Percentiles rank a stretch among this genome's conserved stretches.
These are phyloP conservation scores for Talaromyces proteolyticus DNA, from an alignment of 495 filamentous ascomycete species.

Conservation along the genomic window DNA sequence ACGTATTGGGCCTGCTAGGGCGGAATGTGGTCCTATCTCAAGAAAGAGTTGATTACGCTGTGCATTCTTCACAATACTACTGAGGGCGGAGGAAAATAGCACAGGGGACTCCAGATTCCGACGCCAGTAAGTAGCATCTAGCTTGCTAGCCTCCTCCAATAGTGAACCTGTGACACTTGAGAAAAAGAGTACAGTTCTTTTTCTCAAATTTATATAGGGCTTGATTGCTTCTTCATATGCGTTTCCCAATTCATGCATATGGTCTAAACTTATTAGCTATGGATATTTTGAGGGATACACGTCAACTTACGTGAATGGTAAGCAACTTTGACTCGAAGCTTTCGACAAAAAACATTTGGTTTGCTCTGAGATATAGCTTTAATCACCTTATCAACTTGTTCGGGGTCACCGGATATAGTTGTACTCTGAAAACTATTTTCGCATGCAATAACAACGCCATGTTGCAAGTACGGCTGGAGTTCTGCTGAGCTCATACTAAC, in stretches of 20 bases:
- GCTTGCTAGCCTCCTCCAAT: not conserved
- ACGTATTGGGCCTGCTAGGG: conserved; percentile 51
- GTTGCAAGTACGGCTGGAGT: conserved; percentile 19
- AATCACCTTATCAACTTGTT: conserved; percentile 30
- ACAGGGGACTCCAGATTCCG: conserved; percentile 33
- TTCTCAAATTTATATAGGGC: not conserved
- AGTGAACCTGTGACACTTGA: conserved; percentile 23
- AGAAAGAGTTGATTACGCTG: conserved; percentile 23
- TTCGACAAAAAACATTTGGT: conserved; percentile 13
- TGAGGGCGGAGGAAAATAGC: conserved; percentile 17
- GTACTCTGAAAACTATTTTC: conserved; percentile 25
- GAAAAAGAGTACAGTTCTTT: conserved; percentile 14
- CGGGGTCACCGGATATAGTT: conserved; percentile 26
- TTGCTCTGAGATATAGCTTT: conserved; percentile 20
- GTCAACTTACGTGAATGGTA: conserved; percentile 39
- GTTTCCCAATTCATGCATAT: conserved; percentile 16
- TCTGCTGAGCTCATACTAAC: conserved; percentile 28
- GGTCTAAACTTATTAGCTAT: conserved; percentile 9
- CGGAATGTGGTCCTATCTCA: conserved; percentile 58
- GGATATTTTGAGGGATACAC: not conserved
- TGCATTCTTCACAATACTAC: conserved; percentile 9
- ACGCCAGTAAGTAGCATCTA: conserved; percentile 33
- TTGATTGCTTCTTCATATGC: conserved; percentile 16
- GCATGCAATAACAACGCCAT: conserved; percentile 17
- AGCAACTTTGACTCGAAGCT: conserved; percentile 32